Evolutionary conservation across 2,329 filamentous ascomycete genomes (phyloP), one percentile per base, ranked within the genome.

Genomic region (Aspergillus thermomutatus): DNA sequence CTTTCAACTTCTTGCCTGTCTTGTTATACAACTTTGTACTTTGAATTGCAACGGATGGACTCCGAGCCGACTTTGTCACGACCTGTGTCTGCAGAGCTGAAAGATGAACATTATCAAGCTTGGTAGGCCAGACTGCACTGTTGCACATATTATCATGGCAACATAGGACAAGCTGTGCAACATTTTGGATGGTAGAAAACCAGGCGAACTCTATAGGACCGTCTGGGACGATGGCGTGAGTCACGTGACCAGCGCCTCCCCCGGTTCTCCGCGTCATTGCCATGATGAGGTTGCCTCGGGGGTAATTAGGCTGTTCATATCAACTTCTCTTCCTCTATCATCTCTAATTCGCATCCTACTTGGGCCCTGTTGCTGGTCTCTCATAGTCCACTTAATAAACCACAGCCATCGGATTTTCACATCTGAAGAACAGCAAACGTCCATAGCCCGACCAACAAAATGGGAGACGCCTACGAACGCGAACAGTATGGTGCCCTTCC

Each of bases 391-490:
- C 21, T 14, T n/a, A 25, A 25, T 1, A 48, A 17, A 25, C 45
- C 21, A 17, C 45, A 3, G 10, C 31, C 31, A 37, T 37, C 14
- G 5, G 17, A 17, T 37, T 37, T 37, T 1, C 14, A 3, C 14
- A 5, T 37, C 31, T 17, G 31, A 37, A 17, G 31, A 45, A 23
- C 41, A 19, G 8, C 41, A 23, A 45, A 23, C 19, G 40, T 11
- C 19, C n/a, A 23, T 31, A 14, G 11, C 25, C 14, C 17, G 28
- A 3, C 45, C 4, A 26, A 21, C 62, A 73, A 69, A 50, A 91
- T 91, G 88, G 87, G 87, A 49, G 88, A 91, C 73, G 83, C 87
- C 63, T 91, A 89, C 78, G 88, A 91, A 78, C 87, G 88, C 73
- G 88, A 91, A 78, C 71, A 84, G 83, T 86, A 81, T 57, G 70